A percentile compares a stretch with the other conserved stretches of the same genome.
These are phyloP conservation scores for Celoporthe dispersa DNA, from an alignment of 2,329 filamentous ascomycete genomes.

Conservation along the genomic window DNA sequence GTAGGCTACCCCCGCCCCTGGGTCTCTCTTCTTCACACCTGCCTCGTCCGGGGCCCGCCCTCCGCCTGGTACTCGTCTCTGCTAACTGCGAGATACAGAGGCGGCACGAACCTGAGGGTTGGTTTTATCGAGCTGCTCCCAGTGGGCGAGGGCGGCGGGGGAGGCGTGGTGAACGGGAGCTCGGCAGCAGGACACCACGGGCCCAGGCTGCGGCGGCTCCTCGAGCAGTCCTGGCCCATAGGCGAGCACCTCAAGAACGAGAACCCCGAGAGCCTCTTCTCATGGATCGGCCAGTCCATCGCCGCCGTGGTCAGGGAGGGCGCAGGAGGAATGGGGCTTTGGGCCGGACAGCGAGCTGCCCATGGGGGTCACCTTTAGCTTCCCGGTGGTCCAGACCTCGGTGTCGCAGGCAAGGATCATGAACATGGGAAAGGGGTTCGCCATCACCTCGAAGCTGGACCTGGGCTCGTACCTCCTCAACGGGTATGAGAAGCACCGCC, in stretches of 20 bases:
- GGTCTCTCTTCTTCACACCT: too few relatives aligned
- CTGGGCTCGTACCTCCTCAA: constrained; percentile 61
- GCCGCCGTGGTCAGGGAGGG: constrained; percentile 71
- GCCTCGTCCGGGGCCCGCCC: background rate
- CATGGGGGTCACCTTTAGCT: constrained; percentile 72
- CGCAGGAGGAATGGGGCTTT: constrained; percentile 49
- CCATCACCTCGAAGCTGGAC: constrained; percentile 63
- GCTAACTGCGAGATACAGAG: constrained; percentile 47
- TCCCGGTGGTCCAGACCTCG: constrained; percentile 69
- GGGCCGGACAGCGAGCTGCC: constrained; percentile 53
- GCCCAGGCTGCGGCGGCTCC: constrained; percentile 54
- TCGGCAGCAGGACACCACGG: background rate
- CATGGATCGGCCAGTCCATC: constrained; percentile 82
- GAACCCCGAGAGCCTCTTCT: constrained; percentile 74
- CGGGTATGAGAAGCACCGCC: constrained; percentile 59
- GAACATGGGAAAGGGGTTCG: constrained; percentile 74
- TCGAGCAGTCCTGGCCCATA: constrained; percentile 77
- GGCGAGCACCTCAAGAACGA: constrained; percentile 73
- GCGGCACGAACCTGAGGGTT: constrained; percentile 71
- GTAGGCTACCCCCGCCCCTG: constrained; percentile 57
- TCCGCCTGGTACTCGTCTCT: background rate
- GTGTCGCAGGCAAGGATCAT: constrained; percentile 67
- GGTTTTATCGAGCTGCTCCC: constrained; percentile 67
- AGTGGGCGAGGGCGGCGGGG: constrained; percentile 33
- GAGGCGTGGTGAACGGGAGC: background rate